Evolutionary conservation across 192 early-diverging fungal genomes (phyloP), one percentile per base, ranked within the genome.

Genomic region (Radiomyces spectabilis): DNA sequence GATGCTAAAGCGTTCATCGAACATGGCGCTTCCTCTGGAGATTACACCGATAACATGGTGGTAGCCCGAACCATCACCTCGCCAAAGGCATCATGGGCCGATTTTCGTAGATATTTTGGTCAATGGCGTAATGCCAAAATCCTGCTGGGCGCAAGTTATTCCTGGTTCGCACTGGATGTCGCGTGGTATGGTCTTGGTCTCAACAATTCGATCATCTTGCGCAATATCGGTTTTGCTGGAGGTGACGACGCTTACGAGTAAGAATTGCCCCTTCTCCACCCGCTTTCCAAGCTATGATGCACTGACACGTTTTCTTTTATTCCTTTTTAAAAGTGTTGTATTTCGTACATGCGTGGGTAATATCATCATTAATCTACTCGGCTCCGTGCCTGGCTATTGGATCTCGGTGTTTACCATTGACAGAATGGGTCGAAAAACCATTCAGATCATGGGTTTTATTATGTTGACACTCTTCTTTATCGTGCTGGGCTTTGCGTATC

Each of bases 331-430:
- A 63, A 84, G 76, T 38, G 70, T 90, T 19, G 68, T 93, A 59
- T 68, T 49, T 59, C 83, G 83, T 66, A 81, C 75, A 24, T 77
- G 90, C 22, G 72, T 94, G 54, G 96, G 96, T 55, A 94, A 87
- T 78, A 79, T 94, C 61, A 94, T 94, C 61, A 85, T 99, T 66
- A 88, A 89, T 38, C 51, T 89, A 13, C 73, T 89, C 15, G 90
- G 90, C 39, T 83, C 83, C 26, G 79, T 99, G 6, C 96, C 96
- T 30, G 96, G 96, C 38, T 99, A 97, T 85, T 95, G 89, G 90
- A 76, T 99, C 65, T 74, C 88, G 3, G 92, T 99, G 56, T 87
- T 88, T 51, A 71, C 84, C 18, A 87, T 99, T 32, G 96, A 99
- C 51, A 69, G 68, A 52, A 58, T 89, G 29, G 96, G 96, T 56